phyloP scores from a whole-genome alignment of 805 yeast species.

The Candida dajiaensis region DNA sequence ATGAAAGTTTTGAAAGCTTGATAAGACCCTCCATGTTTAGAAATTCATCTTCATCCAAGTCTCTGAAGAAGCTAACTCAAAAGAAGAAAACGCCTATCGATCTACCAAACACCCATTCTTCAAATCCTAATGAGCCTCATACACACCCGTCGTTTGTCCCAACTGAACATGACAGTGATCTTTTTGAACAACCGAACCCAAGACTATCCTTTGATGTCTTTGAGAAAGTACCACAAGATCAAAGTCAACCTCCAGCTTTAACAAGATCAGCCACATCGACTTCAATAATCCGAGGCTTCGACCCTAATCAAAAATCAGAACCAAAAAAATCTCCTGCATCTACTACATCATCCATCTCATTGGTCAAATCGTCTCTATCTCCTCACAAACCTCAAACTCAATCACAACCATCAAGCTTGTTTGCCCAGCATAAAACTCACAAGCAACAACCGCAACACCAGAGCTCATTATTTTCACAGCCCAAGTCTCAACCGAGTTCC shows the following conservation, averaged over 20 bases:
- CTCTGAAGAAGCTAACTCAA: conserved; percentile 18
- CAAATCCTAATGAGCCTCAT: background rate
- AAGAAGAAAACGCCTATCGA: conserved; percentile 13
- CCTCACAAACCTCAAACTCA: conserved; percentile 4
- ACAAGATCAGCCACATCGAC: conserved; percentile 23
- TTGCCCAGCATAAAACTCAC: background rate
- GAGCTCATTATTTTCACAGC: background rate
- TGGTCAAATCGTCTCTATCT: conserved; percentile 1
- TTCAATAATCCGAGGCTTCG: conserved; percentile 24
- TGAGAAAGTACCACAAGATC: conserved; percentile 4
- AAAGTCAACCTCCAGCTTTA: conserved; percentile 9
- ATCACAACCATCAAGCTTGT: conserved; percentile 1
- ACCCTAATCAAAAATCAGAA: conserved; percentile 11
- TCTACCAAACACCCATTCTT: conserved; percentile 5
- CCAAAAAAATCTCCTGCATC: conserved; percentile 3
- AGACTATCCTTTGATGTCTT: conserved; percentile 24
- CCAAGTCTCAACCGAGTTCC: background rate
- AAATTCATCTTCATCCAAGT: conserved; percentile 23
- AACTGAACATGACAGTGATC: conserved; percentile 18
- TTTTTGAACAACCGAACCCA: conserved; percentile 26
- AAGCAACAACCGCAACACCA: background rate
- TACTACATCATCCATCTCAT: background rate
- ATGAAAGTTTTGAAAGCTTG: conserved; percentile 5
- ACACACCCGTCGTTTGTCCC: background rate
- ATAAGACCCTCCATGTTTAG: conserved; percentile 16